Evolutionary conservation across 1,139 yeast genomes (phyloP), one percentile per base, ranked within the genome.

Genomic region (Pichia sp.): DNA sequence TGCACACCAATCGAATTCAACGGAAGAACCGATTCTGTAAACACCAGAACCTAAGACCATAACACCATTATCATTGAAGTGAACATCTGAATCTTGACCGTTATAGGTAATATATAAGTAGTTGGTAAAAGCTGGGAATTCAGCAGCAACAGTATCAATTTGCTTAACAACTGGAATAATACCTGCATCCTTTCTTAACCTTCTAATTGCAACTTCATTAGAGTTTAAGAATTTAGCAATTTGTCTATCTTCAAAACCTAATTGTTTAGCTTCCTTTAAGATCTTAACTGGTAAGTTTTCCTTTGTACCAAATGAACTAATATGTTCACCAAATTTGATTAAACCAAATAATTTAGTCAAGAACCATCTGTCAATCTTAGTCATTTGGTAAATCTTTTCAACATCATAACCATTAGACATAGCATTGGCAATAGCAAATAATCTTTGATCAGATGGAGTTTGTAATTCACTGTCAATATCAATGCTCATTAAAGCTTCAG

Each of bases 1-100:
- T 38, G 97, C 98, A 76, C 98, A 91, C 98, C 98, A 91, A 68
- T 91, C 98, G 57, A 91, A 91, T 69, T 91, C 98, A 46, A 91
- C 98, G 19, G 97, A 89, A 5, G 97, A 89, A 50, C 99, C 99
- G 62, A 91, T 91, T 66, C 99, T 79, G 76, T 91, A 91, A 40
- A 91, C 99, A 69, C 99, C 98, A 16, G 97, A 89, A 45, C 98
- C 99, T 52, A 91, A 72, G 26, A 91, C 98, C 77, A 91, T 71
- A 50, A 93, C 82, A 59, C 98, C 98, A 52, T 87, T 76, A 52
- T 91, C 97, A 56, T 84, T 76, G 58, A 91, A 91, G 25, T 72
- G 61, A 49, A 91, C 80, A 65, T 91, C 98, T 50, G 85, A 85
- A 42, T 86, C 70, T 57, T 85, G 88, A 46, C 96, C 98, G 62